phyloP scores from a whole-genome alignment of 1,284 basidiomycete species.

The Pseudozyma sp. region DNA sequence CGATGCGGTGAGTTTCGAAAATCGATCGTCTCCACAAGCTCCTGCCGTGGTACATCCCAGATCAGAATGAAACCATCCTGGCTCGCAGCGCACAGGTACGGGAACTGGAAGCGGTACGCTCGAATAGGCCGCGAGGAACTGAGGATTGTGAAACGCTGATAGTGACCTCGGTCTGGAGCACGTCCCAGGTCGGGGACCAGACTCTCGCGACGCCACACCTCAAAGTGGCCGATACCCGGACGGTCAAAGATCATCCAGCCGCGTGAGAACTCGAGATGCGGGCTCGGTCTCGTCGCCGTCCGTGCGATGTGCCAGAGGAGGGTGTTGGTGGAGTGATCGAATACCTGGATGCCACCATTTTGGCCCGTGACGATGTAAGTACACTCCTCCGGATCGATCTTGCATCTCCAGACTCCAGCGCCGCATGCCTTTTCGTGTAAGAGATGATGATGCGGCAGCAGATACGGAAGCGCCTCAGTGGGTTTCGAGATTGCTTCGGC shows the following conservation, averaged over 20 bases:
- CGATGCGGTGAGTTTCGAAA: slow-evolving; percentile 33
- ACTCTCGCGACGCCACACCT: slow-evolving; percentile 57
- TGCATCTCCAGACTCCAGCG: slow-evolving; percentile 55
- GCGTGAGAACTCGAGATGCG: slow-evolving; percentile 58
- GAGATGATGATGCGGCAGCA: slow-evolving; percentile 15
- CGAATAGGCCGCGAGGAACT: slow-evolving; percentile 30
- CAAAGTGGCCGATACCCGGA: slow-evolving; percentile 47
- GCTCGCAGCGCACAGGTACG: slow-evolving; percentile 49
- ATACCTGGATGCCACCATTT: slow-evolving; percentile 33
- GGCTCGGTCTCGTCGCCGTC: slow-evolving; percentile 33
- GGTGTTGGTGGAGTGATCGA: slow-evolving; percentile 32
- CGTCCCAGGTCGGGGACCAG: slow-evolving; percentile 42
- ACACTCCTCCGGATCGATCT: slow-evolving; percentile 56
- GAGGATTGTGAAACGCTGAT: slow-evolving; percentile 36
- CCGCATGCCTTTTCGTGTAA: slow-evolving; percentile 10
- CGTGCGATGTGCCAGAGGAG: slow-evolving; percentile 49
- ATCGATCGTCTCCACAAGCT: slow-evolving; percentile 36
- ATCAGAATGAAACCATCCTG: slow-evolving; percentile 41
- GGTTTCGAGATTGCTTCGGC: not conserved
- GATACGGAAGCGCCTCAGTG: not conserved
- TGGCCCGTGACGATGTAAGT: slow-evolving; percentile 50
- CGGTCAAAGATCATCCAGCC: slow-evolving; percentile 62
- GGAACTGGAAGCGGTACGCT: slow-evolving; percentile 61
- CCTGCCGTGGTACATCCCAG: slow-evolving; percentile 45
- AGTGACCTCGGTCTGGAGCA: slow-evolving; percentile 49